Evolutionary conservation across 257 asterid genomes (phyloP), one percentile per base, ranked within the genome.

Genomic region (Penstemon newberryi): DNA sequence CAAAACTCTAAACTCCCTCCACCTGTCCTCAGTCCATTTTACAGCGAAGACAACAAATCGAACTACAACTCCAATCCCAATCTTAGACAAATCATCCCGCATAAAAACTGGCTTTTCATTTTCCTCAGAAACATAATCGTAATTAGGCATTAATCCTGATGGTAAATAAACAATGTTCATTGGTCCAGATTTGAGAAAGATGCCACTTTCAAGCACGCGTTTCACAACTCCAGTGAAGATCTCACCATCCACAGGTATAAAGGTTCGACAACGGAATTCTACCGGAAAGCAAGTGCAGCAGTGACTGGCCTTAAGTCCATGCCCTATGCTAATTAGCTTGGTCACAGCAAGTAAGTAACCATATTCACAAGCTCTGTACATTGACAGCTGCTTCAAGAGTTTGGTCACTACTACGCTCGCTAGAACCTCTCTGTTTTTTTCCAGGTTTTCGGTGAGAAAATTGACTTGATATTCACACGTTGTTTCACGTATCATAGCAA

Each of bases 271-370:
- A 39, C 70, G 2, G 72, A 75, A 74, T 50, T 74, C 82, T 8
- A 91, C 96, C 0, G 86, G 93, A 56, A 87, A 83, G 38, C 56
- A 4, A 40, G 84, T 53, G 63, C 46, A 47, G 8, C 33, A 53
- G 4, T 72, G 68, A 76, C 42, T 19, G 56, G 38, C 64, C 45
- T 19, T 68, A 42, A 51, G 71, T 37, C 79, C 94, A 38, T 55
- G 73, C 53, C 86, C 89, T 77, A 92, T 85, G 62, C 84, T 76
- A 65, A 78, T 73, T 77, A 89, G 49, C 69, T 84, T 77, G 36
- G 96, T 89, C 53, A 92, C 87, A 15, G 87, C 80, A 58, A 87
- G 83, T 12, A 83, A 67, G 85, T 89, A 92, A 49, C 96, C 96
- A 57, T 37, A 59, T 63, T 79, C 80, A 42, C 70, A 66, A 60